These are phyloP conservation scores for Ceratobasidium sp. DNA, from an alignment of 1,284 basidiomycete species.

Conservation along the genomic window DNA sequence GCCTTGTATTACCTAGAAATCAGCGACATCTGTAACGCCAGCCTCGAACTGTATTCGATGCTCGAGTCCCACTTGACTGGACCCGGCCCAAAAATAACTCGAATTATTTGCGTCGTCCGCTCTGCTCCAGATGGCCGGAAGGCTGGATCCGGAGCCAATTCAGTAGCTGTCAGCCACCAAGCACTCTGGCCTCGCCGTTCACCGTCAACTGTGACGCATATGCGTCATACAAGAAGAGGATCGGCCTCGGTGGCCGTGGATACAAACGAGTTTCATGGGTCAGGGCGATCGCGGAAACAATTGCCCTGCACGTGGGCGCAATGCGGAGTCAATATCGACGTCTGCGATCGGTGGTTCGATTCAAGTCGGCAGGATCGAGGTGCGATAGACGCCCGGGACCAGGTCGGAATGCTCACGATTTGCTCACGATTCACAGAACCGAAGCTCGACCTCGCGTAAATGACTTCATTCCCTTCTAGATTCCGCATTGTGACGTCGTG, in stretches of 20 bases:
- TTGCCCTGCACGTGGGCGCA: background rate
- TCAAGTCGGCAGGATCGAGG: background rate
- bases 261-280: background rate
- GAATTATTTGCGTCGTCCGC: too few species aligned
- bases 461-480: constrained; percentile 21
- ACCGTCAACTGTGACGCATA: background rate
- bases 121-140: too few species aligned
- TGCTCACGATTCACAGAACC: background rate
- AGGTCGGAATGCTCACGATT: background rate
- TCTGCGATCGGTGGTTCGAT: background rate
- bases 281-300: background rate
- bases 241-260: background rate
- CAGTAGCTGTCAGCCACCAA: background rate
- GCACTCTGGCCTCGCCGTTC: background rate
- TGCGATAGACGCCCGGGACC: background rate
- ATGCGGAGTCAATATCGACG: background rate
- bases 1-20: too few species aligned
- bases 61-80: too few species aligned
- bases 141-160: too few species aligned
- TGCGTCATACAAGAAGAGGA: background rate
- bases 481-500: constrained; percentile 13
- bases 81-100: too few species aligned
- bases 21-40: too few species aligned
- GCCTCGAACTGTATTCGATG: too few species aligned
- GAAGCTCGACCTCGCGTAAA: background rate